A percentile compares a stretch with the other conserved stretches of the same genome.
phyloP scores from a whole-genome alignment of 305 asterid genomes.

The Rubia occidens region DNA sequence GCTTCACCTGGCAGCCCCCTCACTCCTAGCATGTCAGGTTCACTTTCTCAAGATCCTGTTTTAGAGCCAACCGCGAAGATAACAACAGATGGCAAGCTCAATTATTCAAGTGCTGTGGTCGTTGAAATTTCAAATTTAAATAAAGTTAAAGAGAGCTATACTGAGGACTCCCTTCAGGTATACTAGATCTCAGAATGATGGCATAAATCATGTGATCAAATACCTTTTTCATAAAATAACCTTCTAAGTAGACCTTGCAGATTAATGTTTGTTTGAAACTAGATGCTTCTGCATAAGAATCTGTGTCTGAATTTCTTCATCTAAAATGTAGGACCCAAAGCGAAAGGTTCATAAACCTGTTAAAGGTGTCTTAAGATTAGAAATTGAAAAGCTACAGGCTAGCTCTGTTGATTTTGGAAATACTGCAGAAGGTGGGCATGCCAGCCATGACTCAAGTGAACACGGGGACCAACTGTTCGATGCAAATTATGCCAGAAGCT shows the following conservation, averaged over 20 bases:
- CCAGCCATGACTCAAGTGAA: slow-evolving; percentile 41
- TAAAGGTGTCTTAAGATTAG: slow-evolving; percentile 81
- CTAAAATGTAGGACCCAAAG: slow-evolving; percentile 73
- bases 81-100: slow-evolving; percentile 82
- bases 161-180: slow-evolving; percentile 94
- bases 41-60: slow-evolving; percentile 66
- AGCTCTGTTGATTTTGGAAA: slow-evolving; percentile 50
- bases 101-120: slow-evolving; percentile 79
- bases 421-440: slow-evolving; percentile 44
- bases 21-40: slow-evolving; percentile 59
- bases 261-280: background rate
- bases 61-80: slow-evolving; percentile 70
- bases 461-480: slow-evolving; percentile 39
- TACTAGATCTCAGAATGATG: background rate
- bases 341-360: slow-evolving; percentile 94
- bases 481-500: slow-evolving; percentile 29
- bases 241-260: background rate
- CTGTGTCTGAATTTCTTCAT: slow-evolving; percentile 21
- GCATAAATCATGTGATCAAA: background rate
- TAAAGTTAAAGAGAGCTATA: slow-evolving; percentile 96
- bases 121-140: slow-evolving; percentile 97
- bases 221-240: background rate
- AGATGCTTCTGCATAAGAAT: slow-evolving; percentile 6
- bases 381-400: slow-evolving; percentile 88
- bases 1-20: slow-evolving; percentile 97